A percentile compares a stretch with the other conserved stretches of the same genome.
phyloP scores from a whole-genome alignment of 495 filamentous ascomycete genomes.

The Penicillium samsonianum region DNA sequence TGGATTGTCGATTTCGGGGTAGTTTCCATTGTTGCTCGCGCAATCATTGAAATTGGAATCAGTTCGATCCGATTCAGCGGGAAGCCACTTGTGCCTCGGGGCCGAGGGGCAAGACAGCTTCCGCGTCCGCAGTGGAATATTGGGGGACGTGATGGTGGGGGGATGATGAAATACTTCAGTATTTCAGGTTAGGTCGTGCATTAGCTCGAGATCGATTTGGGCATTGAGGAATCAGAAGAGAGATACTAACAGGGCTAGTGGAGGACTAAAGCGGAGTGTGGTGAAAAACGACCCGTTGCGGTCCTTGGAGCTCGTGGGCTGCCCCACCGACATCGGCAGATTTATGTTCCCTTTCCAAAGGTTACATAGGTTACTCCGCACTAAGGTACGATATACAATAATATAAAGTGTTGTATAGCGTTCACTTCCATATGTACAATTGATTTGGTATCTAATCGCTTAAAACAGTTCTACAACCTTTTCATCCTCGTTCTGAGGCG shows the following conservation, averaged over 20 bases:
- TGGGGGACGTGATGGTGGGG: slow-evolving; percentile 20
- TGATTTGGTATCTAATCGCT: slow-evolving; percentile 12
- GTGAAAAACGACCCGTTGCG: background rate
- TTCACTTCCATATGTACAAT: slow-evolving; percentile 3
- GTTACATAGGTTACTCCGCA: too few species aligned
- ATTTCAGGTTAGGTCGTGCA: slow-evolving; percentile 21
- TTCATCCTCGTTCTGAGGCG: slow-evolving; percentile 41
- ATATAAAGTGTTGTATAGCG: background rate
- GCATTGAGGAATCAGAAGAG: slow-evolving; percentile 9
- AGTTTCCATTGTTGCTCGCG: slow-evolving; percentile 20
- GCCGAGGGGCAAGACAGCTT: slow-evolving; percentile 30
- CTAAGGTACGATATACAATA: background rate
- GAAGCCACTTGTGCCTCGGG: slow-evolving; percentile 29
- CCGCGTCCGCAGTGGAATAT: slow-evolving; percentile 31
- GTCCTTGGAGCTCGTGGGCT: background rate
- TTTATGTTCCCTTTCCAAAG: background rate
- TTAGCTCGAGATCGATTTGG: slow-evolving; percentile 8
- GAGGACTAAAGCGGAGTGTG: slow-evolving; percentile 1
- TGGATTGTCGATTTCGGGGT: slow-evolving; percentile 13
- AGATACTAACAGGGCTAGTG: slow-evolving; percentile 5
- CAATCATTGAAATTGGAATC: background rate
- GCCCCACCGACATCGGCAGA: slow-evolving; percentile 8
- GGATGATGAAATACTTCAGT: slow-evolving; percentile 14
- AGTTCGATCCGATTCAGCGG: slow-evolving; percentile 20
- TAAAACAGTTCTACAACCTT: slow-evolving; percentile 43